phyloP scores from a whole-genome alignment of 331 rosid genomes.

The Pyrus hybrid region DNA sequence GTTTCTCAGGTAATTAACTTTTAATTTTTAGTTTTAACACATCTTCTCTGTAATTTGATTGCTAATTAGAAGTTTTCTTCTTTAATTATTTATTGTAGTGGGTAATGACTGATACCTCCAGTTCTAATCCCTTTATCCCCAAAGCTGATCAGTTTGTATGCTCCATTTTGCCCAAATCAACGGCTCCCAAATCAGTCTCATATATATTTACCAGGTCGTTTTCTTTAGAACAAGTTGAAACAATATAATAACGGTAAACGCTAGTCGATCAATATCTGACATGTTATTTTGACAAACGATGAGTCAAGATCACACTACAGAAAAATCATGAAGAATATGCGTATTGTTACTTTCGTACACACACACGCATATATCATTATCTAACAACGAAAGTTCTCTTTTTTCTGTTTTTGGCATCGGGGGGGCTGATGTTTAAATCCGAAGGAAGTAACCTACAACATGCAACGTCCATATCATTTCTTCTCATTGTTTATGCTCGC shows the following conservation, averaged over 20 bases:
- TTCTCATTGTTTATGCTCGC: conserved; percentile 11
- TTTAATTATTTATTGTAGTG: conserved; percentile 18
- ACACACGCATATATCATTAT: too few relatives aligned
- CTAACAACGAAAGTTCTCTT: neutral
- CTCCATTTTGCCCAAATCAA: conserved; percentile 47
- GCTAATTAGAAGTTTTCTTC: neutral
- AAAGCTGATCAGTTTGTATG: conserved; percentile 52
- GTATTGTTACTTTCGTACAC: too few relatives aligned
- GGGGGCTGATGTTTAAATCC: conserved; percentile 22
- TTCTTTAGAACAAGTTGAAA: neutral
- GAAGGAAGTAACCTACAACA: conserved; percentile 27
- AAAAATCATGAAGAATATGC: too few relatives aligned
- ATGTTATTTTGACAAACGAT: neutral
- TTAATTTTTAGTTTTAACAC: neutral
- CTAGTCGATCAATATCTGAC: neutral
- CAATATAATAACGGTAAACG: too few relatives aligned
- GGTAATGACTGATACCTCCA: conserved; percentile 2
- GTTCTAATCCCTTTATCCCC: conserved; percentile 18
- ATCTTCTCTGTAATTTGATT: neutral
- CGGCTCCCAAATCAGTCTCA: conserved; percentile 30
- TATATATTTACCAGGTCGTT: conserved; percentile 46
- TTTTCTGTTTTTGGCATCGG: neutral
- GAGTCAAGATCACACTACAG: neutral
- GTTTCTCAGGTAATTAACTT: conserved; percentile 29
- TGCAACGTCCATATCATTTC: conserved; percentile 19